A percentile compares a stretch with the other conserved stretches of the same genome.
Evolutionary conservation across 768 basidiomycete genomes (phyloP).

Genomic region (Vishniacozyma victoriae): DNA sequence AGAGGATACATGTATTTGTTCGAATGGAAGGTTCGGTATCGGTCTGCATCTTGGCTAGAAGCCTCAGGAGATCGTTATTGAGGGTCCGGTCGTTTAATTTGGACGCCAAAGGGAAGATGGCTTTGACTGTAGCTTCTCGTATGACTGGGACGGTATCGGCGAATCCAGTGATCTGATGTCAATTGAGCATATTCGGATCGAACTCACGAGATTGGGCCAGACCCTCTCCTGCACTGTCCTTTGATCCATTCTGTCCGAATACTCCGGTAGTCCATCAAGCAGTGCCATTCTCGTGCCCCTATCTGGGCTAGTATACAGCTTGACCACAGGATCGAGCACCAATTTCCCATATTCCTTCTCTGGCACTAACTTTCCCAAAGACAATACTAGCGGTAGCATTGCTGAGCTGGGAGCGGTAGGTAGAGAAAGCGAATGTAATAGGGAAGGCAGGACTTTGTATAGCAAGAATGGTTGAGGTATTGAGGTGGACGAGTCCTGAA

Average conservation of each 20-base stretch:
- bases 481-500: slow-evolving; percentile 64
- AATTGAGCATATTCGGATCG: background rate
- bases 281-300: slow-evolving; percentile 90
- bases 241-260: slow-evolving; percentile 79
- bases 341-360: slow-evolving; percentile 58
- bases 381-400: slow-evolving; percentile 77
- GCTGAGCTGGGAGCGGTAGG: slow-evolving; percentile 52
- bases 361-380: slow-evolving; percentile 66
- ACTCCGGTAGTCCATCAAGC: slow-evolving; percentile 75
- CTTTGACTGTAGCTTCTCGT: slow-evolving; percentile 86
- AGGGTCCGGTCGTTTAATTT: slow-evolving; percentile 85
- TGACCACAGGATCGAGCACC: slow-evolving; percentile 72
- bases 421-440: slow-evolving; percentile 50
- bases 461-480: slow-evolving; percentile 82
- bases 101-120: slow-evolving; percentile 73
- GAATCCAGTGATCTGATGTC: slow-evolving; percentile 84
- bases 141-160: slow-evolving; percentile 89
- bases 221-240: slow-evolving; percentile 78
- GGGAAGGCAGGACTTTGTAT: slow-evolving; percentile 78
- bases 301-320: slow-evolving; percentile 81
- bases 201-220: slow-evolving; percentile 81
- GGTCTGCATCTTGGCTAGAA: slow-evolving; percentile 84
- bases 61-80: slow-evolving; percentile 91
- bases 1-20: slow-evolving; percentile 93
- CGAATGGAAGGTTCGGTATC: slow-evolving; percentile 92